Base-by-base conservation (phyloP, 768 basidiomycete species). In the Neoboletus subvelutipes region DNA sequence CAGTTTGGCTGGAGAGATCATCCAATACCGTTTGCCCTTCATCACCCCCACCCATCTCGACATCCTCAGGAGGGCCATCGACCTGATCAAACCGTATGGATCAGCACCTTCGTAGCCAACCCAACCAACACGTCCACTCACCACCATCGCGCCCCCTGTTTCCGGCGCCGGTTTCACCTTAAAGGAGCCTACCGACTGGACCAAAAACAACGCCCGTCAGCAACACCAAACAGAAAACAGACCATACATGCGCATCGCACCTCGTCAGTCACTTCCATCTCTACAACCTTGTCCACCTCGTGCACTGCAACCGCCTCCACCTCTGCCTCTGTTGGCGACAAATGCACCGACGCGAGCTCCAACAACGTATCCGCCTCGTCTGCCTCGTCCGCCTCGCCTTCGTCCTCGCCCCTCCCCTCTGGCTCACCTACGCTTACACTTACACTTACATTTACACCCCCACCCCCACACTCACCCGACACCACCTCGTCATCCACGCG, bases 321-420 rank as follows among this genome's bases (percentile, higher is more conserved):
- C 17, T 37, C 48, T n/a, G 3, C 17, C 26, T 34, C 33, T 39
- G 17, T 18, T 39, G 12, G 45, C 10, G 56, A 62, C n/a, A 68
- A 54, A 41, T 69, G 66, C 24, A 70, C 64, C 17, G 64, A 65
- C 39, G 60, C 68, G n/a, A 69, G 58, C 11, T 66, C 58, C 51
- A 69, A 54, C 43, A 67, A 50, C 49, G 47, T 17, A 43, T 66
- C 68, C 28, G 54, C 7, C 20, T 60, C 70, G n/a, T 68, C n/a
- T n/a, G n/a, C n/a, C n/a, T n/a, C n/a, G n/a, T n/a, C n/a, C n/a
- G n/a, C n/a, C n/a, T n/a, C n/a, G 17, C 4, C 24, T 7, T 45
- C 45, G 7, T 2, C 40, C 15, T 43, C 48, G 4, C 17, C 33
- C 11, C 1, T n/a, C 12, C 15, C 39, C 18, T 45, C 48, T 9